These are phyloP conservation scores for Trametes maxima DNA, from an alignment of 768 basidiomycete genomes.

Conservation along the genomic window DNA sequence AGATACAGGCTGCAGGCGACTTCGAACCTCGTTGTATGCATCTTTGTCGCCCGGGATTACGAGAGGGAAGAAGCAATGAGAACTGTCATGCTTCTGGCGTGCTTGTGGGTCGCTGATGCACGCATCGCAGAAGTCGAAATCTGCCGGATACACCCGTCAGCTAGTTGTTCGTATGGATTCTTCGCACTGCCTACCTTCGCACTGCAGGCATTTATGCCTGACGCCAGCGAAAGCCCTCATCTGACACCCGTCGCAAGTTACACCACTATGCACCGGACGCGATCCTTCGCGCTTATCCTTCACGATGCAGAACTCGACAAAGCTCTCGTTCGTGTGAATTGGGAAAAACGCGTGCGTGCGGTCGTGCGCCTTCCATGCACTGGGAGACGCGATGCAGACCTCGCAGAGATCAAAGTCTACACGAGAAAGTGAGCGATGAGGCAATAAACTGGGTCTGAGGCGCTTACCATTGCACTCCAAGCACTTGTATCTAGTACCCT, in stretches of 20 bases:
- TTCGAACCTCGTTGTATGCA: slow-evolving; percentile 17
- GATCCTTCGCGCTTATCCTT: slow-evolving; percentile 7
- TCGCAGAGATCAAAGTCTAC: slow-evolving; percentile 28
- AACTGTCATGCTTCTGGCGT: slow-evolving; percentile 18
- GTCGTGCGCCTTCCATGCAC: slow-evolving; percentile 13
- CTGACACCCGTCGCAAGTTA: slow-evolving; percentile 67
- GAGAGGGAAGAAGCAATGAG: slow-evolving; percentile 30
- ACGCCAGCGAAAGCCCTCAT: slow-evolving; percentile 23
- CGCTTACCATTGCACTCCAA: slow-evolving; percentile 25
- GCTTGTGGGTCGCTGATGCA: slow-evolving; percentile 17
- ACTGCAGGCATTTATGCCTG: slow-evolving; percentile 58
- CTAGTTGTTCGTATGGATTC: neutral
- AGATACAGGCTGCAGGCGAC: neutral
- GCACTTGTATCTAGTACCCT: slow-evolving; percentile 27
- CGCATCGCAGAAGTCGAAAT: slow-evolving; percentile 27
- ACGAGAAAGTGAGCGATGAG: neutral
- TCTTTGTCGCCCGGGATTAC: slow-evolving; percentile 7
- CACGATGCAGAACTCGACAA: slow-evolving; percentile 9
- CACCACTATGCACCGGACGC: slow-evolving; percentile 44
- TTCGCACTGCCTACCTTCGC: slow-evolving; percentile 39
- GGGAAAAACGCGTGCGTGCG: slow-evolving; percentile 24
- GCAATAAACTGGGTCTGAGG: neutral
- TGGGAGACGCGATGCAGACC: slow-evolving; percentile 21
- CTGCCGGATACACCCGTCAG: neutral
- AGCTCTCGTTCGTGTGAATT: slow-evolving; percentile 9